phyloP scores from a whole-genome alignment of 1,139 yeast genomes.

The Protomyces inouyei region DNA sequence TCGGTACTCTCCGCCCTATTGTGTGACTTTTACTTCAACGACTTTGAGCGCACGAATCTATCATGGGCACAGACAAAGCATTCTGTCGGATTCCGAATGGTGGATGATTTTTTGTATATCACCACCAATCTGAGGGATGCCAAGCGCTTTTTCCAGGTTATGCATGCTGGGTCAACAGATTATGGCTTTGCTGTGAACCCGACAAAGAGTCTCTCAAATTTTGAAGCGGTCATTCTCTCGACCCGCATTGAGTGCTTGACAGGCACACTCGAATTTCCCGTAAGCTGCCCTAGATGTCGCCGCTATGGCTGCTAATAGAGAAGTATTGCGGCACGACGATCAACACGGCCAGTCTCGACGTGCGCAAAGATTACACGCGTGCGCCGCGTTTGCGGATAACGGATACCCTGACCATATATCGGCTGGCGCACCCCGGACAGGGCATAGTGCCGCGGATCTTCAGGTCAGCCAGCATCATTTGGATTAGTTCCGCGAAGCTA shows the following conservation, averaged over 20 bases:
- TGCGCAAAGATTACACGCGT: conserved; percentile 30
- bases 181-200: conserved; percentile 61
- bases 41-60: conserved; percentile 50
- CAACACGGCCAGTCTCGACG: conserved; percentile 30
- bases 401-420: conserved; percentile 29
- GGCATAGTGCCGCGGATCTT: conserved; percentile 21
- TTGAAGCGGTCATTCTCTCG: conserved; percentile 28
- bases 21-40: conserved; percentile 70
- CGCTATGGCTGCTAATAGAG: neutral
- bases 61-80: conserved; percentile 37
- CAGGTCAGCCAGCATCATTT: conserved; percentile 21
- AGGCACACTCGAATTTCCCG: conserved; percentile 16
- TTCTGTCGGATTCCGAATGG: conserved; percentile 51
- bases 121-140: conserved; percentile 44
- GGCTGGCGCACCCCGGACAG: conserved; percentile 25
- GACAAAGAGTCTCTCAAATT: conserved; percentile 48
- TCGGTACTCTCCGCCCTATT: conserved; percentile 68
- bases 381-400: conserved; percentile 17
- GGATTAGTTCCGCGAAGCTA: neutral
- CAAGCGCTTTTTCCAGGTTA: conserved; percentile 36
- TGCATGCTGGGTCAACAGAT: conserved; percentile 38
- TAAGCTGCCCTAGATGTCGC: neutral
- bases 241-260: conserved; percentile 23
- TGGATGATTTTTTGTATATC: conserved; percentile 78
- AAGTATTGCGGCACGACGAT: conserved; percentile 33